Percentiles rank a stretch among this genome's conserved stretches.
These are phyloP conservation scores for Lepidium africanum DNA, from an alignment of 345 rosid species.

Conservation along the genomic window DNA sequence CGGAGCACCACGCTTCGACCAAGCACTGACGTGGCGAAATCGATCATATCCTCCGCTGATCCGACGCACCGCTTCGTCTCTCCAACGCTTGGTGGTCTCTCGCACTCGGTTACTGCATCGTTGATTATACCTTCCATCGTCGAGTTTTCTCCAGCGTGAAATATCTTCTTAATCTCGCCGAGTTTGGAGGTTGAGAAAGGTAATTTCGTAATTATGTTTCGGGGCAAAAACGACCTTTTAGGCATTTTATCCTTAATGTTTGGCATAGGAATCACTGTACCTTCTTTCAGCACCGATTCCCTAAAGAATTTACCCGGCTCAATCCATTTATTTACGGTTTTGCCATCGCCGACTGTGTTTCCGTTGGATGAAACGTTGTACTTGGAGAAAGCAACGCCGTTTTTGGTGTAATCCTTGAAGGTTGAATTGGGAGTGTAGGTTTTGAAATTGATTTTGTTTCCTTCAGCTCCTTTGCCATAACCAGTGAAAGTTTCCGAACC, in stretches of 20 bases:
- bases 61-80: constrained; percentile 76
- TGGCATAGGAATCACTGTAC: constrained; percentile 70
- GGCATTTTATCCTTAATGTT: constrained; percentile 86
- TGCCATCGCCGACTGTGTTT: constrained; percentile 28
- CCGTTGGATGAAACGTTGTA: constrained; percentile 28
- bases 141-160: constrained; percentile 60
- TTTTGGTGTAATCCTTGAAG: constrained; percentile 48
- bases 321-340: constrained; percentile 51
- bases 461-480: constrained; percentile 42
- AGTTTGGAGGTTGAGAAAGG: constrained; percentile 50
- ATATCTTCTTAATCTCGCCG: constrained; percentile 36
- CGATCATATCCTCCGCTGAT: constrained; percentile 77
- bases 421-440: constrained; percentile 43
- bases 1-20: constrained; percentile 48
- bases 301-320: constrained; percentile 91
- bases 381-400: constrained; percentile 33
- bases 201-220: constrained; percentile 42
- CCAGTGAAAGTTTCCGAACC: constrained; percentile 52
- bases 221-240: constrained; percentile 76
- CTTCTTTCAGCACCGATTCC: constrained; percentile 46
- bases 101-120: constrained; percentile 54
- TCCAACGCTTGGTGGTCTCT: constrained; percentile 56
- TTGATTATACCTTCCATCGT: constrained; percentile 44
- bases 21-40: constrained; percentile 56
- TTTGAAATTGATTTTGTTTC: constrained; percentile 36